phyloP scores from a whole-genome alignment of 345 rosid species.

The Euphorbia tirucalli region DNA sequence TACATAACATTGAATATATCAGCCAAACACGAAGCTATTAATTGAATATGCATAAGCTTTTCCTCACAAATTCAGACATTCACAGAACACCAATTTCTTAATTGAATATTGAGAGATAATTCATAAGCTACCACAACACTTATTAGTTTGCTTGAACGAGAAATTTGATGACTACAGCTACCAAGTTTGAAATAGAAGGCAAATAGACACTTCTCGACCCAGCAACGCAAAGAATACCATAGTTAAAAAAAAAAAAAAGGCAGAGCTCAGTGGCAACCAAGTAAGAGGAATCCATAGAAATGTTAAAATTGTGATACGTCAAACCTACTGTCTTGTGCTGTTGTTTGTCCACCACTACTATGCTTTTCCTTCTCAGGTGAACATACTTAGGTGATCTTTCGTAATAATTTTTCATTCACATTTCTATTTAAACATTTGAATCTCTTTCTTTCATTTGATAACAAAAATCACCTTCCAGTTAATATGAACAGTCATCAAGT shows the following conservation, averaged over 20 bases:
- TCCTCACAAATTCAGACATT: not conserved
- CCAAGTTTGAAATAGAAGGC: not conserved
- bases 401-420: not conserved
- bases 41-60: not conserved
- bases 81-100: not conserved
- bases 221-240: not conserved
- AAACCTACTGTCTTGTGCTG: not conserved
- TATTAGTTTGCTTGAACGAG: not conserved
- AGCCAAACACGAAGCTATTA: not conserved
- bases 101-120: not conserved
- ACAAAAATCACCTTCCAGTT: not conserved
- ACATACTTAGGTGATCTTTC: not conserved
- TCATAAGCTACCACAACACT: not conserved
- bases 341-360: not conserved
- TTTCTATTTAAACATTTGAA: not conserved
- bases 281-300: not conserved
- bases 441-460: not conserved
- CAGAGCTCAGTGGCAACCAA: not conserved
- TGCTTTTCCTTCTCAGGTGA: not conserved
- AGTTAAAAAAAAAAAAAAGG: too few species aligned
- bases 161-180: not conserved
- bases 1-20: constrained; percentile 1
- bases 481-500: not conserved
- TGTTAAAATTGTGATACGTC: not conserved
- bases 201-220: not conserved